Percentiles rank a stretch among this genome's conserved stretches.
Conservation (phyloP, 768 basidiomycete genomes). For the Wakefieldia striispora region DNA sequence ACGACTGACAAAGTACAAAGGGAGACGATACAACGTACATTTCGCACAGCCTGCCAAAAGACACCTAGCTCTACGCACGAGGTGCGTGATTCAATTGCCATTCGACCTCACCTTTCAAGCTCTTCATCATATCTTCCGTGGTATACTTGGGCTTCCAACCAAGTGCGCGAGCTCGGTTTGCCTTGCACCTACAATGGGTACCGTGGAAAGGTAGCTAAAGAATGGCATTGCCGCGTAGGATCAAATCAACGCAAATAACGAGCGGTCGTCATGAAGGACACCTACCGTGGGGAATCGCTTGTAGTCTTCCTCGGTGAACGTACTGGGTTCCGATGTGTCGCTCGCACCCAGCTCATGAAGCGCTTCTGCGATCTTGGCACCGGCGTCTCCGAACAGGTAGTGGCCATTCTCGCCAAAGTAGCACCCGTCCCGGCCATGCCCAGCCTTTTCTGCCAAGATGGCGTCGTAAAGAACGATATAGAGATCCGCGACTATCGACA, state of each 20-base stretch:
- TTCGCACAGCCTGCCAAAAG: background rate
- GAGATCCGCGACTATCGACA: slow-evolving; percentile 32
- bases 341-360: slow-evolving; percentile 18
- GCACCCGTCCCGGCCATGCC: slow-evolving; percentile 42
- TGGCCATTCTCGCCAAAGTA: slow-evolving; percentile 57
- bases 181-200: slow-evolving; percentile 19
- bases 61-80: background rate
- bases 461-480: slow-evolving; percentile 46
- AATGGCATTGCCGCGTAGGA: background rate
- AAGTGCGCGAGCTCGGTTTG: slow-evolving; percentile 19
- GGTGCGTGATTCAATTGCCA: slow-evolving; percentile 10
- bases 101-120: slow-evolving; percentile 21
- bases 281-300: slow-evolving; percentile 5
- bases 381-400: slow-evolving; percentile 44
- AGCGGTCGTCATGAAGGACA: background rate
- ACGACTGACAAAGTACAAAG: background rate
- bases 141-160: slow-evolving; percentile 36
- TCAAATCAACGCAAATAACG: background rate
- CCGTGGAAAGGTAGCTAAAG: slow-evolving; percentile 19
- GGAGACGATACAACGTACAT: background rate
- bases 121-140: slow-evolving; percentile 19
- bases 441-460: slow-evolving; percentile 17
- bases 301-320: slow-evolving; percentile 36
- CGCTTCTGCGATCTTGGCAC: slow-evolving; percentile 39
- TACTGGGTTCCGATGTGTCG: slow-evolving; percentile 33